Evolutionary conservation across 2,329 filamentous ascomycete species (phyloP), one percentile per base, ranked within the genome.

Genomic region (Nemania abortiva): DNA sequence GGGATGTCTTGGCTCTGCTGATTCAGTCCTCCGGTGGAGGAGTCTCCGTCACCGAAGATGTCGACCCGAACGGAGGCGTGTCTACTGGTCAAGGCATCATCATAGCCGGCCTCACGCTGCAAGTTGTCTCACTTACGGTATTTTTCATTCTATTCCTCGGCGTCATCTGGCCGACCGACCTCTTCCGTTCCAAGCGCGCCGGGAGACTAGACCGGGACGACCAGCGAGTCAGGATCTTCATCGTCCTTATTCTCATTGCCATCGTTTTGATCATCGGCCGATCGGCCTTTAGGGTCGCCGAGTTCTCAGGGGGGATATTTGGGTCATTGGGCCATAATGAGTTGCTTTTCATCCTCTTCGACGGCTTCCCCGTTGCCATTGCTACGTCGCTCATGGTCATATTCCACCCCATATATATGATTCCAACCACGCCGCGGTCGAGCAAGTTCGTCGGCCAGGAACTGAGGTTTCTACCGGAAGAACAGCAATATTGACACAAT

Each of bases 141-240:
- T 72, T 70, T 11, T 65, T 72, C 39, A 34, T 70, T 20, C 63
- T 72, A 18, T 72, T 72, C 39, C 15, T 70, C 15, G 70, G 54
- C 1, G 63, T 72, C 1, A 59, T 70, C 31, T 66, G 54, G 56
- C 70, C 70, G 1, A 54, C 62, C 37, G 34, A 65, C 7, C 61
- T 72, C n/a, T 70, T 70, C 13, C 47, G 55, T 3, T 10, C 58
- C 11, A 54, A 24, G 2, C 24, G 42, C 4, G 49, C 61, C 1
- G n/a, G 5, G 5, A 31, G 31, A 29, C 39, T 70, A 3, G 45
- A 63, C 31, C n/a, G 24, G 5, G 47, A 64, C 10, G 65, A 66
- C 31, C 62, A 5, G 62, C 62, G 63, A 4, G 50, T 70, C 42
- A 61, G 29, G n/a, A 65, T 34, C 15, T 72, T 70, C 47, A 24